Base-by-base conservation (phyloP, 345 rosid species). In the Barbarea vulgaris region DNA sequence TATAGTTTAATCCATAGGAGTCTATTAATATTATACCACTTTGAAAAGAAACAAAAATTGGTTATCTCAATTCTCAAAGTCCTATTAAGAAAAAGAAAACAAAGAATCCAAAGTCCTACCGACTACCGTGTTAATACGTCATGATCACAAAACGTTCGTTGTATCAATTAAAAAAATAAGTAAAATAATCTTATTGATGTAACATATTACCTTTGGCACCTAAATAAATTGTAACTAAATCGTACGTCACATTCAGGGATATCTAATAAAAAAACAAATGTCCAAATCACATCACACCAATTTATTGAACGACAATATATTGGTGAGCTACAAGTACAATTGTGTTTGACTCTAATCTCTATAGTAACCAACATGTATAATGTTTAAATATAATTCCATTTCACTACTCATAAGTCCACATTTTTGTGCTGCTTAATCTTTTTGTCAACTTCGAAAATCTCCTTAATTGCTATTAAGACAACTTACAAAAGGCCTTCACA, bases 111-210 rank as follows among this genome's bases (percentile, higher is more conserved):
- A 59, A 60, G 39, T 64, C 57, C 10, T 25, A 62, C 70, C 74
- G 52, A 76, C 75, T 24, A 53, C 65, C 69, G 51, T 62, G 75
- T 76, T 69, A 31, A 33, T 6, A 53, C 9, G 64, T 69, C 75
- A 68, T 19, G 37, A 61, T 76, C 79, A 39, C 50, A 51, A 9
- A 67, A 48, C 25, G 8, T 75, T 30, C 52, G 9, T 36, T 27
- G 14, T 48, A 55, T 36, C 59, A 56, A 44, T 46, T 46, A 14
- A 66, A 33, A 12, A 1, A 39, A 33, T 4, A 51, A 28, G 4
- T 65, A 13, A 74, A 57, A 18, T 39, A 58, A 19, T 48, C 46
- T 67, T 48, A 27, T 59, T 24, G 67, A 75, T 75, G 72, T 56
- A 58, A 75, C 60, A 42, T 46, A 4, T 64, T 34, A 65, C 72